A percentile compares a stretch with the other conserved stretches of the same genome.
These are phyloP conservation scores for Linum lewisii DNA, from an alignment of 345 rosid species.

Conservation along the genomic window DNA sequence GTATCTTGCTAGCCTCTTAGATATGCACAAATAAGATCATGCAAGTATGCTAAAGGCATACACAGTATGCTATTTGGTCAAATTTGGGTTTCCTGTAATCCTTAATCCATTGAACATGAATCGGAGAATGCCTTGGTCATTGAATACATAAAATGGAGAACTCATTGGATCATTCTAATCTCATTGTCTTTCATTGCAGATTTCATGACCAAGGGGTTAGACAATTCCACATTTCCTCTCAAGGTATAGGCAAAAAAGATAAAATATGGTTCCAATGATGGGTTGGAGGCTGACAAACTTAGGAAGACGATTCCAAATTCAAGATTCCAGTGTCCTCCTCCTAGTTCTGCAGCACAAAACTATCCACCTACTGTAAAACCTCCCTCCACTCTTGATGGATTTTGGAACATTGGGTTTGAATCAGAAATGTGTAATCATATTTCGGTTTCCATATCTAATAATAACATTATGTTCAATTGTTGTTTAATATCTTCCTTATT, in stretches of 20 bases:
- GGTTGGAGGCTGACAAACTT: slow-evolving; percentile 25
- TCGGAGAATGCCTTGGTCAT: not conserved
- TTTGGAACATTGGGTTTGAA: slow-evolving; percentile 94
- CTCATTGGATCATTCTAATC: too few species aligned
- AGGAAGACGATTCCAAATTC: slow-evolving; percentile 30
- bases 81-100: too few species aligned
- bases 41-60: too few species aligned
- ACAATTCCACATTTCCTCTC: slow-evolving; percentile 11
- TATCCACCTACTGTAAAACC: slow-evolving; percentile 42
- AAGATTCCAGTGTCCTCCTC: slow-evolving; percentile 23
- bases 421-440: slow-evolving; percentile 76
- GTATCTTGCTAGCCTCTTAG: not conserved
- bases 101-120: too few species aligned
- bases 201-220: slow-evolving; percentile 18
- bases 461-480: too few species aligned
- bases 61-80: too few species aligned
- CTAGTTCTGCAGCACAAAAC: too few species aligned
- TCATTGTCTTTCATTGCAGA: slow-evolving; percentile 23
- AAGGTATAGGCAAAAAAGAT: slow-evolving; percentile 29
- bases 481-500: too few species aligned
- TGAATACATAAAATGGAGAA: slow-evolving; percentile 12
- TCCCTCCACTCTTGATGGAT: slow-evolving; percentile 89
- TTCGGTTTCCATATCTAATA: not conserved
- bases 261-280: slow-evolving; percentile 21
- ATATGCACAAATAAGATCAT: too few species aligned